Base-by-base conservation (phyloP, 768 basidiomycete genomes). In the Lactarius pseudohatsudake region DNA sequence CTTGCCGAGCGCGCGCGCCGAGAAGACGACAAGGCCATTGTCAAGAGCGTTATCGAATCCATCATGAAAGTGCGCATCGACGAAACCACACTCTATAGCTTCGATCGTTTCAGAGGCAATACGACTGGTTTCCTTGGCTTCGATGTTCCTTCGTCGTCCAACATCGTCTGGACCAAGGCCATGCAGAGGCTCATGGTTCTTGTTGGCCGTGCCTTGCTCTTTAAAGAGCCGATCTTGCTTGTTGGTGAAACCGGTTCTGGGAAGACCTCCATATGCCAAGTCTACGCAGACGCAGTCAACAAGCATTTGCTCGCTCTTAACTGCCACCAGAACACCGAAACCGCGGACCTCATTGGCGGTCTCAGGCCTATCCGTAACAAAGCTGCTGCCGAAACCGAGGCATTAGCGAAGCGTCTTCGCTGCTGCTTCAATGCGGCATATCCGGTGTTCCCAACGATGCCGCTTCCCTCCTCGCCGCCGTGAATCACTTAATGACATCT, bases 321-420 rank as follows among this genome's bases (percentile, higher is more conserved):
- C 71, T 98, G 97, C 72, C 97, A 99, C 75, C 95, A 97, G 76
- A 98, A 97, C 74, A 98, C 96, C 32, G 97, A 99, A 78, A 97
- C 96, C 0, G 93, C 96, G 13, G 97, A 99, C 75, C 81, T 99
- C 28, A 92, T 98, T 59, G 97, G 97, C 22, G 92, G 94, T 43
- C 84, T 97, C 70, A 85, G 96, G 40, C 96, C 96, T 6, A 79
- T 93, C 13, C 87, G 96, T 36, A 93, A 92, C 76, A 86, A 91
- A 26, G 78, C 80, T 22, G 76, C 84, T 5, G 65, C 81, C 13
- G 84, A 86, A 69, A 81, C 81, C 1, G 84, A 86, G 38, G 75
- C 83, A 11, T 62, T 81, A 79, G 75, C 13, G 81, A 88, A 60
- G 83, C 79, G 6, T 65, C 71, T 4, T 68, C 74, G 3, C 67